Evolutionary conservation across 2,329 filamentous ascomycete species (phyloP).

Genomic region (Fusarium ramigenum): DNA sequence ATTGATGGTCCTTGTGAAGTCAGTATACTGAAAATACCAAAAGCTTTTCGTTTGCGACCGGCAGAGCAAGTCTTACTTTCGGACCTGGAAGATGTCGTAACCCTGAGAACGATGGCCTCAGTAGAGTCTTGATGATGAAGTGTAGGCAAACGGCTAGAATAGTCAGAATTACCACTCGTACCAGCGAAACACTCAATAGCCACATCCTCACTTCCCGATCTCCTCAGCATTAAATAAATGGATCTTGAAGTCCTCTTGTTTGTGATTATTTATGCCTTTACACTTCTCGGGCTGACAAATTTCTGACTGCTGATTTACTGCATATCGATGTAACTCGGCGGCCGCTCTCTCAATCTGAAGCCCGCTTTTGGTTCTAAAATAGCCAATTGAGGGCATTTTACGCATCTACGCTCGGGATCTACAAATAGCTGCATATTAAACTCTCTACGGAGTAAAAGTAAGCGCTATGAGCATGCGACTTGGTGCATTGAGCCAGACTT

Average conservation of each 20-base stretch:
- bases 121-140: not conserved
- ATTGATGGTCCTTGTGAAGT: not conserved
- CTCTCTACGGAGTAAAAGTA: not conserved
- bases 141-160: not conserved
- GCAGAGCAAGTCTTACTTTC: too few relatives aligned
- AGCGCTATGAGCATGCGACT: not conserved
- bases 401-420: not conserved
- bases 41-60: too few relatives aligned
- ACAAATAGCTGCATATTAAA: not conserved
- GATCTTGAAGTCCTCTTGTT: fast-evolving
- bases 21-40: fast-evolving
- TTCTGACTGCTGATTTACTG: not conserved
- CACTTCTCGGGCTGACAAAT: not conserved
- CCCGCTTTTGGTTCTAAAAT: not conserved
- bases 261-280: too few relatives aligned
- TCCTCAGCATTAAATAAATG: fast-evolving
- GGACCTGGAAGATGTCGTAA: conserved; percentile 4
- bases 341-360: fast-evolving
- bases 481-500: not conserved
- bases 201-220: fast-evolving
- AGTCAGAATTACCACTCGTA: not conserved
- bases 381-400: not conserved
- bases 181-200: fast-evolving
- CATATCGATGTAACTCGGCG: not conserved
- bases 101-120: not conserved